These are phyloP conservation scores for Coemansia sp. DNA, from an alignment of 192 early-diverging fungal genomes.

Conservation along the genomic window DNA sequence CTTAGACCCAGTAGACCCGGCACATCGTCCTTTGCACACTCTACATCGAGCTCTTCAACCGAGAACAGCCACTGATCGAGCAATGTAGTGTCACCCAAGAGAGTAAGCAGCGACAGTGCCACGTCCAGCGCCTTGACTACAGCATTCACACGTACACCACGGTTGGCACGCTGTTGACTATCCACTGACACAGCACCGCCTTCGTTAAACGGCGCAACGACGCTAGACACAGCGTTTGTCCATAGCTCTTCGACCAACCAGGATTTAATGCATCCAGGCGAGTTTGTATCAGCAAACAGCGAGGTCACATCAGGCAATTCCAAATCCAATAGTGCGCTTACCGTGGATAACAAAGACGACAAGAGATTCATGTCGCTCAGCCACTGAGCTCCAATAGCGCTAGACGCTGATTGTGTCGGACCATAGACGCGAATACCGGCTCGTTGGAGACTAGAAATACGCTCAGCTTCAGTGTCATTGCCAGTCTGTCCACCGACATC, in stretches of 20 bases:
- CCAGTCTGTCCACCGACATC: slow-evolving; percentile 2
- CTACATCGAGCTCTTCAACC: neutral
- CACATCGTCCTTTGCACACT: neutral
- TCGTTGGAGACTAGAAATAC: slow-evolving; percentile 6
- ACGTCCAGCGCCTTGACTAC: slow-evolving; percentile 14
- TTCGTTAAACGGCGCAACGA: neutral
- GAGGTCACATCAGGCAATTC: neutral
- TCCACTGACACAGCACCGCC: neutral
- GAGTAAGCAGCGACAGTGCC: slow-evolving; percentile 9
- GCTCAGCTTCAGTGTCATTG: slow-evolving; percentile 12
- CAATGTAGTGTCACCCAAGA: neutral
- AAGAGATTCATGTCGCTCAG: neutral
- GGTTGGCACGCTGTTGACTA: slow-evolving; percentile 8
- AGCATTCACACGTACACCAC: neutral
- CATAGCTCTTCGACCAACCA: slow-evolving; percentile 24
- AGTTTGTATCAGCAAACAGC: neutral
- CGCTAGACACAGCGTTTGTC: slow-evolving; percentile 13
- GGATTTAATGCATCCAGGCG: neutral
- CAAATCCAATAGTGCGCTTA: slow-evolving; percentile 1
- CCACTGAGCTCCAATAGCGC: slow-evolving; percentile 5
- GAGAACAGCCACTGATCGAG: slow-evolving; percentile 18
- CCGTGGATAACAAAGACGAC: slow-evolving; percentile 10
- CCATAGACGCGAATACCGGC: slow-evolving; percentile 15
- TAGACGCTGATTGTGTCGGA: neutral
- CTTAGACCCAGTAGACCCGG: neutral